phyloP scores from a whole-genome alignment of 371 early-diverging fungal genomes.

The Choanephora cucurbitarum region DNA sequence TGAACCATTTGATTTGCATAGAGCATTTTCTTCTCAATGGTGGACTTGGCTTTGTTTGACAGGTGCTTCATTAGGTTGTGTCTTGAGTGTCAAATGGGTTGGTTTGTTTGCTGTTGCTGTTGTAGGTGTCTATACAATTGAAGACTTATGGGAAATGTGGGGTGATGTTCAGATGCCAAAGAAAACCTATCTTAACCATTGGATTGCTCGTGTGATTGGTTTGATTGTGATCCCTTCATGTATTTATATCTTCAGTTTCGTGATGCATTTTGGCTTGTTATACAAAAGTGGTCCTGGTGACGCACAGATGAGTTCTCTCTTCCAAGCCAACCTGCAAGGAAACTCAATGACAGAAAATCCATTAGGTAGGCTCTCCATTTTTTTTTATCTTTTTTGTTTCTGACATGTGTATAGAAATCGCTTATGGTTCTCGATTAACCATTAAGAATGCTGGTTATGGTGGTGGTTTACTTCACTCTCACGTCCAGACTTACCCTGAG shows the following conservation, averaged over 20 bases:
- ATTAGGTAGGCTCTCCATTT: slow-evolving; percentile 62
- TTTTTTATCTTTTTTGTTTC: background rate
- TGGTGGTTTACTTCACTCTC: slow-evolving; percentile 98
- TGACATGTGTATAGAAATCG: slow-evolving; percentile 70
- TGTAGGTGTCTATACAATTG: slow-evolving; percentile 94
- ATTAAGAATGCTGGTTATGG: slow-evolving; percentile 88
- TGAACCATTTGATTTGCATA: too few relatives aligned
- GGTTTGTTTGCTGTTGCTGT: slow-evolving; percentile 95
- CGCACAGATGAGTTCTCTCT: slow-evolving; percentile 97
- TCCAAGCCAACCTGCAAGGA: slow-evolving; percentile 94
- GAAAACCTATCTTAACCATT: slow-evolving; percentile 72
- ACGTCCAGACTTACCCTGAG: slow-evolving; percentile 90
- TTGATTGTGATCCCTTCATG: slow-evolving; percentile 87
- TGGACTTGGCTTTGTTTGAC: slow-evolving; percentile 86
- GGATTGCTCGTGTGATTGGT: slow-evolving; percentile 76
- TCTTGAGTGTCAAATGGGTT: slow-evolving; percentile 98
- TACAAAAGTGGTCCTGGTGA: slow-evolving; percentile 93
- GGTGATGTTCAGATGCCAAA: slow-evolving; percentile 84
- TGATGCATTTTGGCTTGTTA: slow-evolving; percentile 91
- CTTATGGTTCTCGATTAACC: slow-evolving; percentile 91
- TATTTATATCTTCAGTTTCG: slow-evolving; percentile 91
- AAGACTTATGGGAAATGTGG: slow-evolving; percentile 92
- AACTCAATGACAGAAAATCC: slow-evolving; percentile 83
- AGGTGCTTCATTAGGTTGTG: slow-evolving; percentile 92
- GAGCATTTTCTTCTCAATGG: slow-evolving; percentile 86